Conservation (phyloP, 2,329 filamentous ascomycete species). For the Botryosphaeria dothidea region DNA sequence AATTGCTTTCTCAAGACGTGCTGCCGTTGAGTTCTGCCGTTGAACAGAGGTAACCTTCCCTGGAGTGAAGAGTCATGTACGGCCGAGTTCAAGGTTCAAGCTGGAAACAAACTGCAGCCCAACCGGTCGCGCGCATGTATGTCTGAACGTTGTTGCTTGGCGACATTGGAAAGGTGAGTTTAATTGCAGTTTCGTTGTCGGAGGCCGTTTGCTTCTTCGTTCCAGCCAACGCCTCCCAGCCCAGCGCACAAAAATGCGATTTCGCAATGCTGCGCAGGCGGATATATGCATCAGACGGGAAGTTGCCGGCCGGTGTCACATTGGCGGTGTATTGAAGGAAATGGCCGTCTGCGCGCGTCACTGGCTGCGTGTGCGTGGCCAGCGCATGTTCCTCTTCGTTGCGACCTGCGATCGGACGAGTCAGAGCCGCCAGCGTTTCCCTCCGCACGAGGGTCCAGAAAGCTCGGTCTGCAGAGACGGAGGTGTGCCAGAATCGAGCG, state of each 20-base stretch:
- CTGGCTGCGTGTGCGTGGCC: slow-evolving; percentile 6
- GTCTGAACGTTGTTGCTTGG: not conserved
- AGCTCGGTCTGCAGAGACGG: slow-evolving; percentile 10
- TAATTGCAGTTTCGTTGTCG: slow-evolving; percentile 5
- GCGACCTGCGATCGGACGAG: slow-evolving; percentile 1
- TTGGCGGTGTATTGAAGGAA: not conserved
- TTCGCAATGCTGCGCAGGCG: not conserved
- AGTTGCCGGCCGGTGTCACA: slow-evolving; percentile 7
- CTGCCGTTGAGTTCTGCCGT: not conserved
- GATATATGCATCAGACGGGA: slow-evolving; percentile 2
- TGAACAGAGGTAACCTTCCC: not conserved
- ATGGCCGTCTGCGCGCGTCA: slow-evolving; percentile 3
- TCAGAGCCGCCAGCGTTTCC: not conserved
- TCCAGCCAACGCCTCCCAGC: not conserved
- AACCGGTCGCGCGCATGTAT: not conserved
- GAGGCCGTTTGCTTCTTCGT: not conserved
- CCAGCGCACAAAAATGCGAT: not conserved
- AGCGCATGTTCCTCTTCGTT: not conserved
- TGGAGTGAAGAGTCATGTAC: not conserved
- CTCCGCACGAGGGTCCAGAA: slow-evolving; percentile 7
- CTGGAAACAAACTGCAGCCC: slow-evolving; percentile 5
- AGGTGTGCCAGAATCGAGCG: slow-evolving; percentile 10
- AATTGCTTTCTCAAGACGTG: not conserved
- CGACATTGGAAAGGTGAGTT: slow-evolving; percentile 2
- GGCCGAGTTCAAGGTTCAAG: slow-evolving; percentile 5